Base-by-base conservation (phyloP, 805 yeast genomes). In the Geotrichum ghanense region DNA sequence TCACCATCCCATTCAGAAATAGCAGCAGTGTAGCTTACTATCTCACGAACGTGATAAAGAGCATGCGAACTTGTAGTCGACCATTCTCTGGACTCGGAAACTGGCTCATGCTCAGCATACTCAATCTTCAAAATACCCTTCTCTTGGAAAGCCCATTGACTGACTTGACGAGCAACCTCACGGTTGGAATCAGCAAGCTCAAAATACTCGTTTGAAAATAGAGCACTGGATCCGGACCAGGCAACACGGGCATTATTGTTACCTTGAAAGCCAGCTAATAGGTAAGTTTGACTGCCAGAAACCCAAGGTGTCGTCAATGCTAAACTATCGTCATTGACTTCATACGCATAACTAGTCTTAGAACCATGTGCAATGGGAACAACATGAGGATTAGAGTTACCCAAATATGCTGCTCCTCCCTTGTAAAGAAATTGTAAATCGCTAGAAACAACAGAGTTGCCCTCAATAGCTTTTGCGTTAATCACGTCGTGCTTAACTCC, bases 261-360 rank as follows among this genome's bases (percentile, higher is more conserved):
- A 43, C 81, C 81, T 68, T 92, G 99, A 56, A 86, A 75, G 1
- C 79, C 92, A 7, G 78, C 94, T 20, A 79, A 76, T 45, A 84
- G 61, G 61, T 69, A 81, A 3, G 86, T 88, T 66, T 89, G 94
- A 40, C 78, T 70, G 24, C 96, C 96, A 27, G 79, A 68, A 12
- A 84, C 78, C 95, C 95, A 89, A 2, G 79, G 70, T 37, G 51
- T 60, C 48, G 51, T 27, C 17, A 48, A 50, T 10, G 54, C 44
- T 22, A 62, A 57, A 16, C 66, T 71, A 16, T 69, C 73, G 45
- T 72, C 76, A 47, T 71, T 68, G 3, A 66, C 53, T 52, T 71
- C 71, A 54, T 62, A 67, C 54, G 85, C 73, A 59, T 75, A 75
- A 2, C 90, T 75, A 2, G 89, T 78, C 44, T 72, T 67, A 22